phyloP scores from a whole-genome alignment of 768 basidiomycete species.

The Mycena capillaripes region DNA sequence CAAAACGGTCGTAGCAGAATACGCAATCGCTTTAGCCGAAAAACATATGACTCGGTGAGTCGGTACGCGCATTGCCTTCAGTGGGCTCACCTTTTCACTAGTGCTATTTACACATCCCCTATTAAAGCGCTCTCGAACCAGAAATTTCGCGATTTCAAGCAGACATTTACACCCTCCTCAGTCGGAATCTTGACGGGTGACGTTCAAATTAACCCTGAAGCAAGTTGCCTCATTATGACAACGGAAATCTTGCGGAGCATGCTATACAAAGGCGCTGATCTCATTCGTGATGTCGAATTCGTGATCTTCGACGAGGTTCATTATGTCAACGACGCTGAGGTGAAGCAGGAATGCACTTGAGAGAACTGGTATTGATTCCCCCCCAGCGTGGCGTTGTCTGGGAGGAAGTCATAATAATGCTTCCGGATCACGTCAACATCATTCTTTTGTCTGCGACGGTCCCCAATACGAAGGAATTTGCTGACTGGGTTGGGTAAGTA shows the following conservation, averaged over 20 bases:
- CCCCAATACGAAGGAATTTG: conserved; percentile 98
- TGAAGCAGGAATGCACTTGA: conserved; percentile 46
- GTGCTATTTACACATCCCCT: conserved; percentile 98
- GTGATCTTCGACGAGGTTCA: conserved; percentile 99
- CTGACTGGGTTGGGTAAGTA: conserved; percentile 97
- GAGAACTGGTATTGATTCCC: conserved; percentile 14
- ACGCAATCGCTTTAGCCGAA: conserved; percentile 95
- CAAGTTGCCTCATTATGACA: conserved; percentile 96
- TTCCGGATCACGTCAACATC: conserved; percentile 98
- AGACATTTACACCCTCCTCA: conserved; percentile 90
- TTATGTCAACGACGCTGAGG: conserved; percentile 99
- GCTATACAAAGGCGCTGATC: conserved; percentile 98
- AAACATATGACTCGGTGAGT: conserved; percentile 98
- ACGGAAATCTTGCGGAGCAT: conserved; percentile 98
- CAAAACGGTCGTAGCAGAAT: conserved; percentile 99
- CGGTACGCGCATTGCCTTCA: background rate
- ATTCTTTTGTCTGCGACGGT: conserved; percentile 98
- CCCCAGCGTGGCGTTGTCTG: conserved; percentile 96
- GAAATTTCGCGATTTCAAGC: conserved; percentile 98
- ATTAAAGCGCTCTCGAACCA: conserved; percentile 99
- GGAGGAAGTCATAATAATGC: conserved; percentile 99
- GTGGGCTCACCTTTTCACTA: conserved; percentile 47
- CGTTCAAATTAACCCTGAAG: conserved; percentile 99
- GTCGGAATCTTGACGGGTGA: conserved; percentile 98
- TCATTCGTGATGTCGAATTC: conserved; percentile 98